A percentile compares a stretch with the other conserved stretches of the same genome.
These are phyloP conservation scores for Cornus suecica DNA, from an alignment of 148 eudicot genomes.

Conservation along the genomic window DNA sequence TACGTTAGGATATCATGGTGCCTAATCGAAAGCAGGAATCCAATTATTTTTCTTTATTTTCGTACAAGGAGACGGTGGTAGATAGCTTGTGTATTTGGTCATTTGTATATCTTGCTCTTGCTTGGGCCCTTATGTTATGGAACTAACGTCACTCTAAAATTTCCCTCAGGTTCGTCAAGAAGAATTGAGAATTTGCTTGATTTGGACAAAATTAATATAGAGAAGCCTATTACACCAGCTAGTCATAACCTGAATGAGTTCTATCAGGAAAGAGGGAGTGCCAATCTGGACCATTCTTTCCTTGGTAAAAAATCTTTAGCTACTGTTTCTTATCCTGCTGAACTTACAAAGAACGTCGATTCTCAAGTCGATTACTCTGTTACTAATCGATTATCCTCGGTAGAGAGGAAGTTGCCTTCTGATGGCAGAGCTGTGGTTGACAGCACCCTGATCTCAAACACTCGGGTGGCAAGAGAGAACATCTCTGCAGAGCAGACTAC, in stretches of 20 bases:
- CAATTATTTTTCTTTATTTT: neutral
- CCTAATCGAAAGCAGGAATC: neutral
- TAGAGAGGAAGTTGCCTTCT: neutral
- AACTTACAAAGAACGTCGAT: constrained; percentile 3
- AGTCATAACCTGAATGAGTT: neutral
- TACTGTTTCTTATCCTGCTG: neutral
- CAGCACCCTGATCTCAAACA: neutral
- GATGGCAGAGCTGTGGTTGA: neutral
- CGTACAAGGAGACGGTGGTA: neutral
- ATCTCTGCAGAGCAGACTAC: neutral
- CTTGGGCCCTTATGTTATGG: neutral
- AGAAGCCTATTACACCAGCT: constrained; percentile 11
- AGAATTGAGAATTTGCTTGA: constrained; percentile 30
- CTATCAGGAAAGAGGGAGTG: constrained; percentile 6
- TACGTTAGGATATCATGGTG: neutral
- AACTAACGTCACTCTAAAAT: neutral
- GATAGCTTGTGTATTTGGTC: neutral
- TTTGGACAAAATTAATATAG: constrained; percentile 21
- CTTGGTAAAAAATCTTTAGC: constrained; percentile 3
- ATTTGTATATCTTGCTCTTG: neutral
- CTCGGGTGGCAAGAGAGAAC: neutral
- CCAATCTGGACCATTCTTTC: neutral
- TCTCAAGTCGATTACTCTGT: neutral
- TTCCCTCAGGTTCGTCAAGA: constrained; percentile 30
- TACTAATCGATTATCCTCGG: neutral